Percentiles rank a stretch among this genome's conserved stretches.
phyloP scores from a whole-genome alignment of 2,329 filamentous ascomycete genomes.

The Akanthomyces lecanii region DNA sequence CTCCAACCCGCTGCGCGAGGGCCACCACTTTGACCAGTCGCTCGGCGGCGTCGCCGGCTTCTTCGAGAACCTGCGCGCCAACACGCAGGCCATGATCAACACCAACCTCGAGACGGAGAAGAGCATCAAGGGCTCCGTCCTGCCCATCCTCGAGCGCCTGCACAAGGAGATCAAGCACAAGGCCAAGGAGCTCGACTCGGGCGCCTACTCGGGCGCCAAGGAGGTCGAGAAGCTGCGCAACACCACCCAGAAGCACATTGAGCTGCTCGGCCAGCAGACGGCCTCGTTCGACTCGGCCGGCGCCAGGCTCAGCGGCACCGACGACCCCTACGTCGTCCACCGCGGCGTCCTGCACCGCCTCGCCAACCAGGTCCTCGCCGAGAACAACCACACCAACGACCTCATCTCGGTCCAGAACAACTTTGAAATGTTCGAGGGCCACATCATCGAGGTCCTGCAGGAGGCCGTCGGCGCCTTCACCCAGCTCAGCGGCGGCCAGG shows the following conservation, averaged over 20 bases:
- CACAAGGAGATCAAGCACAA: slow-evolving; percentile 98
- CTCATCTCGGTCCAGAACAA: slow-evolving; percentile 87
- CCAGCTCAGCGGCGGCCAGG: slow-evolving; percentile 72
- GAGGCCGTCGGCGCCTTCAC: slow-evolving; percentile 78
- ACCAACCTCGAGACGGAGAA: slow-evolving; percentile 89
- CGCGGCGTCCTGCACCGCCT: slow-evolving; percentile 79
- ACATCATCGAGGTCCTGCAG: slow-evolving; percentile 79
- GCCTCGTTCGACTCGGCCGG: slow-evolving; percentile 73
- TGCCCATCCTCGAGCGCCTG: slow-evolving; percentile 84
- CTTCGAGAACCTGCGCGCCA: slow-evolving; percentile 90
- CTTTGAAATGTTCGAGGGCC: slow-evolving; percentile 81
- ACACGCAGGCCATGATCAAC: slow-evolving; percentile 87
- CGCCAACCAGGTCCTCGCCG: slow-evolving; percentile 85
- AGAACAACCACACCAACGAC: slow-evolving; percentile 95
- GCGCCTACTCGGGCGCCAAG: slow-evolving; percentile 80
- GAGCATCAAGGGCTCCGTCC: slow-evolving; percentile 77
- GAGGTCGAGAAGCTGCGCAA: slow-evolving; percentile 85
- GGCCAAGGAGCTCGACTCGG: slow-evolving; percentile 78
- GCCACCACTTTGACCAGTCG: slow-evolving; percentile 86
- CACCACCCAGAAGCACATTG: slow-evolving; percentile 90
- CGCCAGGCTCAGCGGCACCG: slow-evolving; percentile 62
- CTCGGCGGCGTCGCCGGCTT: slow-evolving; percentile 83
- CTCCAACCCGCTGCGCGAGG: slow-evolving; percentile 78
- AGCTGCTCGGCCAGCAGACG: slow-evolving; percentile 82
- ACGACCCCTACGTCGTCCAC: slow-evolving; percentile 86